These are phyloP conservation scores for Sporisorium iseilematis-ciliati DNA, from an alignment of 1,284 basidiomycete genomes.

Conservation along the genomic window DNA sequence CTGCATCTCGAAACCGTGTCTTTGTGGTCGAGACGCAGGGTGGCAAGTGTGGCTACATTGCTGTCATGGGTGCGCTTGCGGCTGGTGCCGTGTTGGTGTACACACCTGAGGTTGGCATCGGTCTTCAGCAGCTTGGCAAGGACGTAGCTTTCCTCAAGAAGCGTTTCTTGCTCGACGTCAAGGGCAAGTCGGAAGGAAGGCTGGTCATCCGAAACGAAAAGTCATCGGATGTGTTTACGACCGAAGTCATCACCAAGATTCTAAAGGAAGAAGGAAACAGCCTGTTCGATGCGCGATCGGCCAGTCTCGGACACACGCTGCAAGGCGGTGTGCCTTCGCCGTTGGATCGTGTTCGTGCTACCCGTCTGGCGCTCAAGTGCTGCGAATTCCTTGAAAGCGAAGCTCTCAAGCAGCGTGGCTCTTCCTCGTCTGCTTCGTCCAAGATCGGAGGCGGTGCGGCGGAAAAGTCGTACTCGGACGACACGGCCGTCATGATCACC, in stretches of 20 bases:
- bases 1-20: slow-evolving; percentile 91
- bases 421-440: slow-evolving; percentile 45
- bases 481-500: slow-evolving; percentile 89
- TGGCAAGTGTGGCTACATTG: slow-evolving; percentile 94
- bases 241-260: slow-evolving; percentile 92
- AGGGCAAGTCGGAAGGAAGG: slow-evolving; percentile 91
- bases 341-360: slow-evolving; percentile 89
- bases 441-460: slow-evolving; percentile 66
- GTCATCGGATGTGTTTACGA: slow-evolving; percentile 88
- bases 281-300: slow-evolving; percentile 93
- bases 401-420: slow-evolving; percentile 71
- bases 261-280: slow-evolving; percentile 89
- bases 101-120: slow-evolving; percentile 91
- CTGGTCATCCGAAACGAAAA: slow-evolving; percentile 86
- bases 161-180: slow-evolving; percentile 85
- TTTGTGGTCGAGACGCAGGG: slow-evolving; percentile 99
- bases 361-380: slow-evolving; percentile 88
- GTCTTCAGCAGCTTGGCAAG: slow-evolving; percentile 81
- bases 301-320: slow-evolving; percentile 93
- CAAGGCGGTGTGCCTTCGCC: slow-evolving; percentile 96
- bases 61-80: slow-evolving; percentile 92
- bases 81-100: slow-evolving; percentile 93
- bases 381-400: slow-evolving; percentile 93
- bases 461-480: slow-evolving; percentile 65
- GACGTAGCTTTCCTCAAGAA: slow-evolving; percentile 92